These are phyloP conservation scores for Plantago coronopus DNA, from an alignment of 305 asterid species.

Conservation along the genomic window DNA sequence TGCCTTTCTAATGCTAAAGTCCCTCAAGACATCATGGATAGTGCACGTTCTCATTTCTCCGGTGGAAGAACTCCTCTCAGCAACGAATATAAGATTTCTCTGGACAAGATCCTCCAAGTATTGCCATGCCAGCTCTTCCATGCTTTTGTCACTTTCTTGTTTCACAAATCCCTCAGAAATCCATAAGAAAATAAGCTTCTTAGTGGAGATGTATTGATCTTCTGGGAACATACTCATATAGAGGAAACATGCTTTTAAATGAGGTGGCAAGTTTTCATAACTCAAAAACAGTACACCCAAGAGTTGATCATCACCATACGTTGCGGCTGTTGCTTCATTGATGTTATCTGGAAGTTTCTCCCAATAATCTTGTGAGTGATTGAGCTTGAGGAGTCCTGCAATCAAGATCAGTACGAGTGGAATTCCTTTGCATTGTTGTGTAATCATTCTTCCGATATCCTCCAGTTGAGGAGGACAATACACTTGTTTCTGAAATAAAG, in stretches of 20 bases:
- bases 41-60: constrained; percentile 22
- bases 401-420: background rate
- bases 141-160: background rate
- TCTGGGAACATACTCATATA: constrained; percentile 39
- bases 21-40: constrained; percentile 34
- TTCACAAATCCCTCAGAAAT: constrained; percentile 29
- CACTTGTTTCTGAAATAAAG: background rate
- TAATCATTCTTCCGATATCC: background rate
- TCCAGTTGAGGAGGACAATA: constrained; percentile 2
- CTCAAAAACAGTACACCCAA: constrained; percentile 24
- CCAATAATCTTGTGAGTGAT: background rate
- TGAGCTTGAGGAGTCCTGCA: constrained; percentile 12
- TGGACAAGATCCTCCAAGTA: constrained; percentile 8
- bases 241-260: constrained; percentile 34
- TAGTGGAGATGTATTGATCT: constrained; percentile 21
- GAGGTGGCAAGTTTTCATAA: constrained; percentile 30
- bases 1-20: constrained; percentile 23
- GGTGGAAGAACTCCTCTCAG: background rate
- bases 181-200: constrained; percentile 30
- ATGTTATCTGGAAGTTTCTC: background rate
- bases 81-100: constrained; percentile 10
- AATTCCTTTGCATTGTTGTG: background rate
- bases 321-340: background rate
- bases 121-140: constrained; percentile 15
- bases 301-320: background rate